Conservation (phyloP, 1,284 basidiomycete genomes). For the Malassezia arunalokei region DNA sequence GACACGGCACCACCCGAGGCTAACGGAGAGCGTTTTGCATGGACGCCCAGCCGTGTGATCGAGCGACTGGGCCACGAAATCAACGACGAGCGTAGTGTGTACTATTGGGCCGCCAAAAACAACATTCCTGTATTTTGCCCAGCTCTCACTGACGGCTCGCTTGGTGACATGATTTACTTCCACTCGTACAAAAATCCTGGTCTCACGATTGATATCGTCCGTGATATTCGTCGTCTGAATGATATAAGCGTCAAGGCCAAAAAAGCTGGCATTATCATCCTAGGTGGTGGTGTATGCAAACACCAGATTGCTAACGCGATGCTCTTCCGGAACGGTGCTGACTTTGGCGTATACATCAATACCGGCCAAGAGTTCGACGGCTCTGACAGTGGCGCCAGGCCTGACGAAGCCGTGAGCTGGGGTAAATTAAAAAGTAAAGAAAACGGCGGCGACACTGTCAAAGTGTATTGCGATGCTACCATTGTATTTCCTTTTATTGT, state of each 20-base stretch:
- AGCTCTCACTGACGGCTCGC: conserved; percentile 88
- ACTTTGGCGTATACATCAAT: conserved; percentile 95
- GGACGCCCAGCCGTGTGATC: conserved; percentile 92
- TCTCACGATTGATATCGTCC: conserved; percentile 80
- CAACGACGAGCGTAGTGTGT: conserved; percentile 79
- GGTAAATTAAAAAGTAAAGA: conserved; percentile 74
- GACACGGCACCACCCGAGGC: conserved; percentile 53
- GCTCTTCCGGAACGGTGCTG: conserved; percentile 95
- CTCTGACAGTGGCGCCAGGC: conserved; percentile 88
- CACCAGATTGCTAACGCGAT: conserved; percentile 99
- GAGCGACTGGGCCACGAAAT: conserved; percentile 86
- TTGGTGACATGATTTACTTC: conserved; percentile 99
- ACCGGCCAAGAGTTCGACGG: conserved; percentile 99
- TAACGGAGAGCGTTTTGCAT: conserved; percentile 51
- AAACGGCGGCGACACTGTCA: conserved; percentile 70
- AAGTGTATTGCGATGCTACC: conserved; percentile 67
- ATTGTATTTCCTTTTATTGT: conserved; percentile 80
- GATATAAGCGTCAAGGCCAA: conserved; percentile 74
- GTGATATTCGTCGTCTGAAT: conserved; percentile 82
- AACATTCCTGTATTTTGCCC: conserved; percentile 97
- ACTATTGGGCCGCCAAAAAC: conserved; percentile 95
- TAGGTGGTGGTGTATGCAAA: conserved; percentile 97
- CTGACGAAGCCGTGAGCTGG: conserved; percentile 98
- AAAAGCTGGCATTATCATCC: conserved; percentile 95
- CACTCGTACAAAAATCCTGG: conserved; percentile 69